Evolutionary conservation across 305 asterid genomes (phyloP), one percentile per base, ranked within the genome.

Genomic region (Solanum hybrid): DNA sequence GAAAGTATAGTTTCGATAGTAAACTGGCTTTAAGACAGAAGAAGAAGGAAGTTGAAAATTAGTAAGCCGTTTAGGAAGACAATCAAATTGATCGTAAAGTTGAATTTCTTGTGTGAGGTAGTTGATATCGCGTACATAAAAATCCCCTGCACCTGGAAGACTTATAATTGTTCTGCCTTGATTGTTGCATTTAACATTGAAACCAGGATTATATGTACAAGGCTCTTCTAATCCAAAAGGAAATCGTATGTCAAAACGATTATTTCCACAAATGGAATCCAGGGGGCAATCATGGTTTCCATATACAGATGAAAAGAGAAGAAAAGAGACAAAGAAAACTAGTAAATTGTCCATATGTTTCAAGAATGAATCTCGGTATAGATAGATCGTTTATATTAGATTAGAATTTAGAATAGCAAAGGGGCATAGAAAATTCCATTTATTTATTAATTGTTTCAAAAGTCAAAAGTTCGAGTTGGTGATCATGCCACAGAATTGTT

Each of bases 131-230:
- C 87, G 91, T 17, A 90, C 51, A 12, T 85, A 86, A 3, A 90
- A 89, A 29, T 90, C 73, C 24, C 89, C 89, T 13, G 89, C 73
- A 27, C 79, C 82, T 24, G 87, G 91, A 79, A 94, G 91, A 73
- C 76, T 90, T 75, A 93, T 37, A 36, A 91, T 38, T 10, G 89
- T 2, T 34, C 14, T 87, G 22, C 78, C 86, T 70, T 65, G 90
- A 13, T 24, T 8, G 7, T 80, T 88, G 86, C 95, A 94, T 15
- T 29, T 80, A 9, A 96, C 72, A 89, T 90, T 88, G 87, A 96
- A 95, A 45, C 94, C 96, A 0, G 98, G 95, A 87, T 77, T 77
- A 17, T 91, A 94, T 51, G 96, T 92, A 79, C 98, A 96, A 29
- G 24, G 32, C 4, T 57, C 76, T 68, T 85, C 86, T 82, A 95